phyloP scores from a whole-genome alignment of 768 basidiomycete species.

The Lactarius sp. region DNA sequence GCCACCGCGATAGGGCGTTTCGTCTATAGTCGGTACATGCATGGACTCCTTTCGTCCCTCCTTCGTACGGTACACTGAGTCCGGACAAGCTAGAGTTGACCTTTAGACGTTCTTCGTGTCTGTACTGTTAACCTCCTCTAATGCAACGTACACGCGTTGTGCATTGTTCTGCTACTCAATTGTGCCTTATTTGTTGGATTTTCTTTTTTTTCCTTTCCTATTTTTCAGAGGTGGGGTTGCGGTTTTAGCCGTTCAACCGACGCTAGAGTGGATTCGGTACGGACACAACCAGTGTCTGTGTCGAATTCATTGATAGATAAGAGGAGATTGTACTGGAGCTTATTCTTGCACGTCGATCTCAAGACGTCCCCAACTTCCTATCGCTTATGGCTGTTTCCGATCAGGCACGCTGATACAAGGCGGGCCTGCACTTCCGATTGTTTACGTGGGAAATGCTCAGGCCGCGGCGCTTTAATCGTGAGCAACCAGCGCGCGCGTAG shows the following conservation, averaged over 20 bases:
- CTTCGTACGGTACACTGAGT: not conserved
- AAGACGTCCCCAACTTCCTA: no score
- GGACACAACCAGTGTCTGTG: not conserved
- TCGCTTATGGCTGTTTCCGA: no score
- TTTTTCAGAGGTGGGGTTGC: not conserved
- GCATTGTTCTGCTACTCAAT: not conserved
- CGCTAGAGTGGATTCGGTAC: not conserved
- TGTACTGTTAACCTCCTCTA: constrained; percentile 7
- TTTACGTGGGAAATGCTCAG: no score
- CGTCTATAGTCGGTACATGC: not conserved
- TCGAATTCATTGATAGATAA: no score
- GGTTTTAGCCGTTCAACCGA: not conserved
- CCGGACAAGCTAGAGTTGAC: not conserved
- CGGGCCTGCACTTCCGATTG: no score
- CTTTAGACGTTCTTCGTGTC: not conserved
- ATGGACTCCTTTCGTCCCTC: not conserved
- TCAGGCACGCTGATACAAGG: no score
- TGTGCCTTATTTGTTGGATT: no score
- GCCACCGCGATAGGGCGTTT: not conserved
- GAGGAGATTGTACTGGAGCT: no score
- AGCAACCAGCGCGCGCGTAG: no score
- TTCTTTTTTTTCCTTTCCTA: not conserved
- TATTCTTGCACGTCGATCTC: no score
- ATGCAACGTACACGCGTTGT: not conserved
- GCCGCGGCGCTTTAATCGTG: no score